Evolutionary conservation across 371 early-diverging fungal species (phyloP).

Genomic region (Mucor velutinosus): DNA sequence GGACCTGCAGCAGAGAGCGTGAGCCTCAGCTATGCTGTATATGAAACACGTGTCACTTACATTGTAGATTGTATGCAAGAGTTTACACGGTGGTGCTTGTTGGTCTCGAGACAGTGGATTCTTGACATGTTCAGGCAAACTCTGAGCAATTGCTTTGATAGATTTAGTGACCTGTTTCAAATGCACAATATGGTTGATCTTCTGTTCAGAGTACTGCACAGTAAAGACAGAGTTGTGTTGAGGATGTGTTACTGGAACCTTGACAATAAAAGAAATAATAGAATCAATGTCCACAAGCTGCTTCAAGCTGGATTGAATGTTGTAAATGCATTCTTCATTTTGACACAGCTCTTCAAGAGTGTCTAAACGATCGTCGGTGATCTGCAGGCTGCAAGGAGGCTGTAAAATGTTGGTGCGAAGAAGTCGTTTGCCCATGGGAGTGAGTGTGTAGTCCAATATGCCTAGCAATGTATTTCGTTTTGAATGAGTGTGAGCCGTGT

Average conservation of each 20-base stretch:
- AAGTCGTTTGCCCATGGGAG: slow-evolving; percentile 76
- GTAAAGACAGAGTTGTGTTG: slow-evolving; percentile 27
- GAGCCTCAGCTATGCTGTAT: neutral
- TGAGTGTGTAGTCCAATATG: slow-evolving; percentile 61
- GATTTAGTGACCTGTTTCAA: slow-evolving; percentile 66
- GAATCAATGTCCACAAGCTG: slow-evolving; percentile 34
- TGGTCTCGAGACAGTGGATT: neutral
- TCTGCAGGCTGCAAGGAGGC: slow-evolving; percentile 50
- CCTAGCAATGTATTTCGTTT: slow-evolving; percentile 51
- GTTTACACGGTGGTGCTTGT: neutral
- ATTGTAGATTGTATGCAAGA: slow-evolving; percentile 20
- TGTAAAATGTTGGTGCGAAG: slow-evolving; percentile 76
- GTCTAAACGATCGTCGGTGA: slow-evolving; percentile 50
- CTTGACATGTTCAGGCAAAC: slow-evolving; percentile 16
- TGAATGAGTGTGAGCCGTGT: slow-evolving; percentile 34
- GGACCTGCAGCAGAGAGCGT: slow-evolving; percentile 13
- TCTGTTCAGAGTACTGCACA: slow-evolving; percentile 66
- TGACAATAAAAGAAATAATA: slow-evolving; percentile 27
- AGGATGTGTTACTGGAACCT: slow-evolving; percentile 18
- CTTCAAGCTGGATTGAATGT: slow-evolving; percentile 34
- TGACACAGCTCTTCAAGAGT: slow-evolving; percentile 52
- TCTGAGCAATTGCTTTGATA: slow-evolving; percentile 38
- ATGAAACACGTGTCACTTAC: neutral
- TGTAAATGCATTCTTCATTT: slow-evolving; percentile 40
- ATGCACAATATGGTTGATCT: slow-evolving; percentile 71